Evolutionary conservation across 495 filamentous ascomycete genomes (phyloP), one percentile per base, ranked within the genome.

Genomic region (Amniculicola lignicola): DNA sequence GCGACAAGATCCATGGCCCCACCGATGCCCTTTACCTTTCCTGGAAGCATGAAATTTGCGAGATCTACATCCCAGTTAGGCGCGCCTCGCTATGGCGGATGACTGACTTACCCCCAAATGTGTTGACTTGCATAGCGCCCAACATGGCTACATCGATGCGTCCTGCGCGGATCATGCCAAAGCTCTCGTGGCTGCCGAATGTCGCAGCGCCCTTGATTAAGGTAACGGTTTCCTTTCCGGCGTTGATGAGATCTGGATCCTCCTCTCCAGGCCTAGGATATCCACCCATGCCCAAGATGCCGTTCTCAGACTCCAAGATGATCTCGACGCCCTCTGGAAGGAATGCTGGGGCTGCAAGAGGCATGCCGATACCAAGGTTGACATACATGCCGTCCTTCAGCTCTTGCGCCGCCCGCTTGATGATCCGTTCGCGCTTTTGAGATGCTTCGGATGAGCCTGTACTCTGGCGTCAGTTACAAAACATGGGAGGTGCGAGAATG

Each of bases 361-460:
- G 90, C 89, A 96, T 95, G 55, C 90, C 90, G 64, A 96, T 95
- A 28, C 90, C 90, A 40, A 96, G 72, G 68, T 96, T 95, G 50
- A 89, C 90, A 66, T 95, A 95, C 89, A 94, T 95, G 64, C 90
- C 90, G 64, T 95, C 91, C 79, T 94, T 87, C 73, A 96, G 95
- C 73, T 96, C 90, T 75, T 91, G 94, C 11, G 90, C 90, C 0
- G 90, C 90, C 42, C 90, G 78, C 54, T 82, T 81, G 10, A 95
- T 88, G 65, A 96, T 96, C 21, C 87, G 78, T 73, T 94, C 89
- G 44, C 90, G 81, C 43, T 61, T 61, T 23, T 51, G 58, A 2
- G 58, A 50, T 3, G 58, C 33, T 40, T 61, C 58, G 24, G 58
- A 55, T 1, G 51, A 55, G 24, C 58, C 57, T 60, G 27, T 4